Evolutionary conservation across 768 basidiomycete genomes (phyloP).

Genomic region (Tricholoma flavovirens): DNA sequence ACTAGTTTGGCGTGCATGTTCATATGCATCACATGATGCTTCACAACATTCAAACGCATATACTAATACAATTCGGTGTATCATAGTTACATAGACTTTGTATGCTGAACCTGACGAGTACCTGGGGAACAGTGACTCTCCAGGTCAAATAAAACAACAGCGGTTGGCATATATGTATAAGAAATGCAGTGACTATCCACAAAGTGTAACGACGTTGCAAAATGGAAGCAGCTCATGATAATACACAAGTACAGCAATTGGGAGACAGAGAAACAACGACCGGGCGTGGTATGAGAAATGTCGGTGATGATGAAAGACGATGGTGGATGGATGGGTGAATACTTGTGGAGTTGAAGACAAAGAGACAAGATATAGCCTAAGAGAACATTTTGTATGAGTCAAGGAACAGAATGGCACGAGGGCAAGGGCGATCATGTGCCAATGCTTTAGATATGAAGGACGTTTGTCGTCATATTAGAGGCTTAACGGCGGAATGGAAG

Average conservation of each 20-base stretch:
- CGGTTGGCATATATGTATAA: neutral
- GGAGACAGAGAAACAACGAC: neutral
- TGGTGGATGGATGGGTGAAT: neutral
- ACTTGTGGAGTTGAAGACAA: neutral
- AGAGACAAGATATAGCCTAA: neutral
- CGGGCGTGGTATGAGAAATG: neutral
- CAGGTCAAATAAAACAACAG: neutral
- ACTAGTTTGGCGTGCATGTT: no score
- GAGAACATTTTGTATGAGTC: neutral
- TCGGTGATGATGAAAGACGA: slow-evolving; percentile 2
- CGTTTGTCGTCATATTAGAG: slow-evolving; percentile 6
- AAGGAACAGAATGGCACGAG: neutral
- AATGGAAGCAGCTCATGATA: neutral
- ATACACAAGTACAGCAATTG: neutral
- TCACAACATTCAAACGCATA: neutral
- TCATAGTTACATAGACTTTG: neutral
- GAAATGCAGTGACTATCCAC: neutral
- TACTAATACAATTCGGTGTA: neutral
- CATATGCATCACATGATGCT: neutral
- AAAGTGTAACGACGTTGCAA: neutral
- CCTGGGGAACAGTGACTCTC: neutral
- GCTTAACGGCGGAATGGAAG: slow-evolving; percentile 19
- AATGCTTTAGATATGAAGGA: neutral
- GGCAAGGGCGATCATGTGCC: neutral
- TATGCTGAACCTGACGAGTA: neutral